These are phyloP conservation scores for Sarocladium strictum DNA, from an alignment of 2,329 filamentous ascomycete genomes.

Conservation along the genomic window DNA sequence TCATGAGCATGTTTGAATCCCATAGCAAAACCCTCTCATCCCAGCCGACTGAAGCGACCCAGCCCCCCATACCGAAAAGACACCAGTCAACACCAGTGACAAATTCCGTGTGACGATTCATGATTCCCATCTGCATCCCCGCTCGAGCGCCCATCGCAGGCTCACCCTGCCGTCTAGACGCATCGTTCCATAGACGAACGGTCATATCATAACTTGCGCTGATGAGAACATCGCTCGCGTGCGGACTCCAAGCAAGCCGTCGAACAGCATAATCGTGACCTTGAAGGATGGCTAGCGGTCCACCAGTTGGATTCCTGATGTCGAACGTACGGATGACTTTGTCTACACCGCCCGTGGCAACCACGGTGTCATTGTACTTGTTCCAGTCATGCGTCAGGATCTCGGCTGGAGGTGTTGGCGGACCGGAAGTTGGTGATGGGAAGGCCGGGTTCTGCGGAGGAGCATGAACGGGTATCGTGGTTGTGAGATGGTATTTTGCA, in stretches of 20 bases:
- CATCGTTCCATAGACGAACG: constrained; percentile 88
- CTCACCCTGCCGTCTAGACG: constrained; percentile 34
- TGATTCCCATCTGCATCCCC: constrained; percentile 72
- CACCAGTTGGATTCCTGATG: constrained; percentile 67
- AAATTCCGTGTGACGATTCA: constrained; percentile 94
- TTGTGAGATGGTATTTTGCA: constrained; percentile 79
- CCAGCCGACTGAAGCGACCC: constrained; percentile 93
- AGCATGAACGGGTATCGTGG: constrained; percentile 78
- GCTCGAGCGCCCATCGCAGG: constrained; percentile 32
- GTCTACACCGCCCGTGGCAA: constrained; percentile 89
- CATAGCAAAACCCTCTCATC: constrained; percentile 87
- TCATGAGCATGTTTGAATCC: constrained; percentile 63
- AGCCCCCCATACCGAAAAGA: constrained; percentile 88
- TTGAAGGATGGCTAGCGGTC: constrained; percentile 66
- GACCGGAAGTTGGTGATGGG: constrained; percentile 29
- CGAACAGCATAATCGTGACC: constrained; percentile 91
- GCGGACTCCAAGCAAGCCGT: constrained; percentile 84
- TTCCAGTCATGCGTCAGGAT: constrained; percentile 98
- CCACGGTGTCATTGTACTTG: constrained; percentile 81
- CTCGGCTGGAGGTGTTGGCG: constrained; percentile 60
- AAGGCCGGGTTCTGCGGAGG: constrained; percentile 32
- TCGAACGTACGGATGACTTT: constrained; percentile 84
- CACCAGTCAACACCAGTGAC: constrained; percentile 97
- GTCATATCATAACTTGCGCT: constrained; percentile 98
- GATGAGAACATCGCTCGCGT: constrained; percentile 80